phyloP scores from a whole-genome alignment of 2,329 filamentous ascomycete species.

The Capronia epimyces region DNA sequence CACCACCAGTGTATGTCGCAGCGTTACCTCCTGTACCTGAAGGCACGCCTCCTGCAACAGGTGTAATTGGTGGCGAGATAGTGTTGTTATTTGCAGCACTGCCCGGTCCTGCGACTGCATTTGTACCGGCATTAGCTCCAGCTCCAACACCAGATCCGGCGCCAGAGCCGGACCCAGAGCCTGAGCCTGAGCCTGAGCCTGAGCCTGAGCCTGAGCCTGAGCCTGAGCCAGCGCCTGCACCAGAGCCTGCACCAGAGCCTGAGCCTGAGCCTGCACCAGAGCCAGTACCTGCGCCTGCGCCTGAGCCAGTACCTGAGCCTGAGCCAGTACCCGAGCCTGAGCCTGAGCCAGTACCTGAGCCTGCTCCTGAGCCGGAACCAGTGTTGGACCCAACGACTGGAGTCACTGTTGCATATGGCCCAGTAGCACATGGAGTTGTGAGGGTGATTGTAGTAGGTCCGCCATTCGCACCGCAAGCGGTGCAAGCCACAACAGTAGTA shows the following conservation, averaged over 20 bases:
- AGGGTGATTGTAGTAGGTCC: conserved; percentile 23
- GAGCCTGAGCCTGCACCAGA: conserved; percentile 11
- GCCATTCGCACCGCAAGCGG: conserved; percentile 20
- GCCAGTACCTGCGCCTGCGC: conserved; percentile 7
- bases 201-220: conserved; percentile 6
- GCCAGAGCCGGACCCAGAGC: conserved; percentile 21
- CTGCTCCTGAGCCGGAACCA: conserved; percentile 16
- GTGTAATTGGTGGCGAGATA: conserved; percentile 15
- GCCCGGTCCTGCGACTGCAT: background rate
- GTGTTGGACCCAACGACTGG: conserved; percentile 8
- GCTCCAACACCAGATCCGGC: conserved; percentile 16
- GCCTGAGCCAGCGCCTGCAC: conserved; percentile 6
- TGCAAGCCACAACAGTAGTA: conserved; percentile 25
- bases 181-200: conserved; percentile 5
- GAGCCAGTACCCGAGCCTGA: conserved; percentile 20
- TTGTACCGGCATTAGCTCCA: background rate
- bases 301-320: conserved; percentile 7
- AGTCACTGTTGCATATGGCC: conserved; percentile 24
- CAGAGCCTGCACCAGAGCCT: conserved; percentile 10
- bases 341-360: conserved; percentile 16
- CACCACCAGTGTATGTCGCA: conserved; percentile 11
- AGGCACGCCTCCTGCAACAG: conserved; percentile 1
- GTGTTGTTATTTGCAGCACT: conserved; percentile 8
- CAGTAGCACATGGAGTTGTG: conserved; percentile 26
- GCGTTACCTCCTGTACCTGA: background rate